Conservation (phyloP, 148 eudicot species). For the Amaranthus palmeri region DNA sequence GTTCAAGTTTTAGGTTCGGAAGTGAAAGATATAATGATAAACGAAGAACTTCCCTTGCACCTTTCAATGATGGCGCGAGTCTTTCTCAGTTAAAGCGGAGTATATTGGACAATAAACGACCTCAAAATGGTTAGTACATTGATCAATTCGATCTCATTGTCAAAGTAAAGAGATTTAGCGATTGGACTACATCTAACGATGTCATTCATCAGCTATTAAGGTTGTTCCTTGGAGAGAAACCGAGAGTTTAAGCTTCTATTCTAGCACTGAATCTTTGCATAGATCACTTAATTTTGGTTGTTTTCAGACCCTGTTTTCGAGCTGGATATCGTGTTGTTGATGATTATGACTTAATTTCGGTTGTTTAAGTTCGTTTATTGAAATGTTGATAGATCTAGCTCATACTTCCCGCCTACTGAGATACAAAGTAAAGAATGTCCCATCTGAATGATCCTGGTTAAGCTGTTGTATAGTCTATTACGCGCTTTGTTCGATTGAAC, state of each 20-base stretch:
- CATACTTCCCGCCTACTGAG: neutral
- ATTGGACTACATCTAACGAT: conserved; percentile 10
- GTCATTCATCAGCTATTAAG: conserved; percentile 10
- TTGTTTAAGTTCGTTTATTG: conserved; percentile 7
- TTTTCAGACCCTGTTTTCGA: conserved; percentile 4
- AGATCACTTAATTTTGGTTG: conserved; percentile 17
- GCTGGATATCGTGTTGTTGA: conserved; percentile 3
- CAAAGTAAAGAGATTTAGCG: neutral
- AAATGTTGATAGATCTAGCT: conserved; percentile 23
- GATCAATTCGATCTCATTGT: neutral
- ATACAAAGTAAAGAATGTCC: conserved; percentile 11
- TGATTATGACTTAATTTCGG: conserved; percentile 14
- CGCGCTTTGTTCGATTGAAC: conserved; percentile 13
- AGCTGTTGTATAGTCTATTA: conserved; percentile 19
- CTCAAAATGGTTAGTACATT: conserved; percentile 10
- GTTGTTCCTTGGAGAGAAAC: conserved; percentile 13
- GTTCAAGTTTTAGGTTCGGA: conserved; percentile 32
- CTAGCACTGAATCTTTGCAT: conserved; percentile 19
- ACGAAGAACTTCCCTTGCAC: conserved; percentile 2
- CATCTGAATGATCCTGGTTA: neutral
- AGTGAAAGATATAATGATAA: conserved; percentile 27
- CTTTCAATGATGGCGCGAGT: conserved; percentile 14
- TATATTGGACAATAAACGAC: conserved; percentile 22
- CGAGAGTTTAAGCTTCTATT: conserved; percentile 24
- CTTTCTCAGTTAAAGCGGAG: conserved; percentile 15